Base-by-base conservation (phyloP, 2,329 filamentous ascomycete species). In the Aspergillus ustus region DNA sequence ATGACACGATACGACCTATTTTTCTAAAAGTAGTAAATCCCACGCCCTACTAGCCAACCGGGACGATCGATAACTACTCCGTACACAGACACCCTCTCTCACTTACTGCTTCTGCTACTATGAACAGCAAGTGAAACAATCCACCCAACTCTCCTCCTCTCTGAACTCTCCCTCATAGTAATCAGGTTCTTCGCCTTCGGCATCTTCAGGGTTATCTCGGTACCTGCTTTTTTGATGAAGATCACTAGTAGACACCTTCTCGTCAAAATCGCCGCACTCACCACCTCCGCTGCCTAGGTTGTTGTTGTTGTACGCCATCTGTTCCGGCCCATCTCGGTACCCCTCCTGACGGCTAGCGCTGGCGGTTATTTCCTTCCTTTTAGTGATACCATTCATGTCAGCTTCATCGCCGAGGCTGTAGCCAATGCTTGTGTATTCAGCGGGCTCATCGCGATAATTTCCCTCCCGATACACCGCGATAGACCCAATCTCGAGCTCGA, bases 401-500 rank as follows among this genome's bases (percentile, higher is more conserved):
- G 11, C 15, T 13, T 40, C 34, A 15, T 40, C 34, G 8, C 34
- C 34, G 8, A 15, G 34, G 1, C 15, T 40, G 34, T 40, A 13
- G 3, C 11, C 9, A 9, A 40, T 40, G 34, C 9, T 40, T 15
- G 34, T 40, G 34, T 13, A 40, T 15, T 11, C 0, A 13, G 25
- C 25, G 25, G 34, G 9, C 9, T 40, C 34, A 13, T 40, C 34
- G 11, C 34, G 34, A 40, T 40, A 15, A 9, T 45, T 29, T 3
- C 45, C 46, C 4, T 40, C 61, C 34, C 66, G 59, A 19, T 80
- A 69, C 8, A 84, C 85, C 13, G 83, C 80, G 60, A 90, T 84
- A 1, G 84, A 85, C 31, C 74, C 75, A 61, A 91, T 75, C 1
- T 81, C 78, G 4, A 91, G 72, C 3, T 79, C 81, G 67, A 93